phyloP scores from a whole-genome alignment of 2,329 filamentous ascomycete species.

The Colletotrichum sojae region DNA sequence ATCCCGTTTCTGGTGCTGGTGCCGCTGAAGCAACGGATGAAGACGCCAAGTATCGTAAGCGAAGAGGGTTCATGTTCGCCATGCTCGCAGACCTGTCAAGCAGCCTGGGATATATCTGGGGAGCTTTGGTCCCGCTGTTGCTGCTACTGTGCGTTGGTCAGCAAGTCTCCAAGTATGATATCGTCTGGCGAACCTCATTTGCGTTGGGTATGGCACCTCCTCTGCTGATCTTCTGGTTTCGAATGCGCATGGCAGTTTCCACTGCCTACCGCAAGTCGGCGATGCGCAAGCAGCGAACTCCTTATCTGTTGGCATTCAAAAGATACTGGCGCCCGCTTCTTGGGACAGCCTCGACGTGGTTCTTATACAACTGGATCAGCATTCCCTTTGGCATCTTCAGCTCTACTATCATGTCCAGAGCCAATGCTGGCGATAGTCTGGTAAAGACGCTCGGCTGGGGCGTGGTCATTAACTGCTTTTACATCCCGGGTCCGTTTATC shows the following conservation, averaged over 20 bases:
- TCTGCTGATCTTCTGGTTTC: conserved; percentile 66
- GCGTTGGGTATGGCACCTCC: conserved; percentile 65
- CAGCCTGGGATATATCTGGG: conserved; percentile 65
- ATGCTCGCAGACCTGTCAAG: conserved; percentile 66
- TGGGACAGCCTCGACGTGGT: conserved; percentile 65
- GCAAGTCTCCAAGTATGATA: conserved; percentile 54
- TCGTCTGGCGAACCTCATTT: conserved; percentile 67
- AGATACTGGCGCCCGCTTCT: conserved; percentile 65
- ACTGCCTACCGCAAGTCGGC: conserved; percentile 63
- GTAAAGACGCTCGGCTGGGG: conserved; percentile 61
- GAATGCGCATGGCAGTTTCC: conserved; percentile 65
- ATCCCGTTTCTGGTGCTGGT: conserved; percentile 65
- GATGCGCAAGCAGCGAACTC: conserved; percentile 59
- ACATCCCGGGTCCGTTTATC: conserved; percentile 62
- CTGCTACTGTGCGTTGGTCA: conserved; percentile 64
- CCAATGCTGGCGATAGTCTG: conserved; percentile 57
- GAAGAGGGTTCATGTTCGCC: conserved; percentile 70
- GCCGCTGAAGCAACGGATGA: conserved; percentile 70
- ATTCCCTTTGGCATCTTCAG: conserved; percentile 70
- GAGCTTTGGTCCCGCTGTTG: conserved; percentile 63
- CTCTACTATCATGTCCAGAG: conserved; percentile 63
- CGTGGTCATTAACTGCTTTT: conserved; percentile 65
- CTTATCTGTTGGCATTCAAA: conserved; percentile 62
- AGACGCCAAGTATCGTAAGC: conserved; percentile 57
- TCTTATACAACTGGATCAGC: conserved; percentile 68